Evolutionary conservation across 2,329 filamentous ascomycete species (phyloP), one percentile per base, ranked within the genome.

Genomic region (Colletotrichum sansevieriae): DNA sequence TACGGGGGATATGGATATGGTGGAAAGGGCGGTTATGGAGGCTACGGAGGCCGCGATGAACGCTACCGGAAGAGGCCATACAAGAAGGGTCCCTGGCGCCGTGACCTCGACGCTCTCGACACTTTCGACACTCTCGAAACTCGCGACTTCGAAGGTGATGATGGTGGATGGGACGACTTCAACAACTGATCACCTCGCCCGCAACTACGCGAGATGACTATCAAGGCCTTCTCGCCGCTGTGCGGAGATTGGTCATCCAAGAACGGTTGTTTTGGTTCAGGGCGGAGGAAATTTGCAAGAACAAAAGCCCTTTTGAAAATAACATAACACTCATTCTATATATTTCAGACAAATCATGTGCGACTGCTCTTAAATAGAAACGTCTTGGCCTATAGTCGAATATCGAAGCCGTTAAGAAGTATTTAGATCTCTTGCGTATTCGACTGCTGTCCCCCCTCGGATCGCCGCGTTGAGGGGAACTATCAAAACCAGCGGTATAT

Each of bases 1-100:
- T 33, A 43, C 4, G 29, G 25, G 5, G 29, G 25, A 5, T 49
- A 60, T 2, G 29, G 8, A 4, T 41, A 41, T 6, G 29, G 49
- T 2, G 13, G 37, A 39, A 37, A 22, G 13, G 52, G 41, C 25
- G 52, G 52, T 29, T 20, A 20, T 10, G 49, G 46, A 29, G 25
- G 25, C 25, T 29, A 4, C 13, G 54, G 61, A 1, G 51, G 52
- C 12, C 29, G 52, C 49, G 61, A 33, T 4, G 15, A 25, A 10
- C 46, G 46, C 15, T 52, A 43, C 9, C 15, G 33, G 49, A 52
- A 52, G 49, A 25, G 15, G 10, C 49, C 49, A 29, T 57, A 29
- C 25, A 29, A 29, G 39, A 65, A 37, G 33, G 65, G 51, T 3
- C 52, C 44, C 29, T 58, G 46, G 52, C 60, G 29, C 20, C 37